Base-by-base conservation (phyloP, 768 basidiomycete species). In the Phylloporus rhodoxanthus region DNA sequence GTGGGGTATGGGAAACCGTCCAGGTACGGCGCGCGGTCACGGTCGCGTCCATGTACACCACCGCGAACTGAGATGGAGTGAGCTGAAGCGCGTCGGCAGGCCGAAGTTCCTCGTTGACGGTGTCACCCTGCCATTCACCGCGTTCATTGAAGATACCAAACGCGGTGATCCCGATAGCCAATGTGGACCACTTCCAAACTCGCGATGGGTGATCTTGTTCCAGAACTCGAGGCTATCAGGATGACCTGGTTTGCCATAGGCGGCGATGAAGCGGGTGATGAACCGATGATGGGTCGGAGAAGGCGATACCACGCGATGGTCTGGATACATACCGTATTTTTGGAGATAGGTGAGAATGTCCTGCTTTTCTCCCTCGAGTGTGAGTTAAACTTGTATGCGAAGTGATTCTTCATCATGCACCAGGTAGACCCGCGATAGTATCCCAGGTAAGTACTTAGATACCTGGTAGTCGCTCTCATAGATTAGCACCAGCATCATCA, bases 131-230 rank as follows among this genome's bases (percentile, higher is more conserved):
- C 65, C 70, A 70, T 36, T 56, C 36, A 10, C 71, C 68, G 2
- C 54, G 57, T n/a, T 58, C 56, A 43, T 63, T 54, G 62, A 56
- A 67, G 36, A 63, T 63, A 36, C 68, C 67, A 43, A 74, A 73
- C 15, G 68, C 67, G 19, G 63, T 67, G 43, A 73, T 68, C 72
- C 74, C 3, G 67, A 65, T 15, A 74, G 47, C 51, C 50, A 67
- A 8, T 57, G 51, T 2, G 62, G 54, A 3, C 68, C 70, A 19
- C 63, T 64, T 10, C 58, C 65, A 9, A 34, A 13, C 8, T 67
- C 53, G 28, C 45, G 48, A 37, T 65, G 63, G 0, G 65, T 61
- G 21, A 72, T 62, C 51, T 61, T 62, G 48, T 66, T 66, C 73
- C 72, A 74, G 50, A 74, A 74, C 1, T 65, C 66, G 43, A 64